Evolutionary conservation across 768 basidiomycete genomes (phyloP), one percentile per base, ranked within the genome.

Genomic region (Collybiopsis confluens): DNA sequence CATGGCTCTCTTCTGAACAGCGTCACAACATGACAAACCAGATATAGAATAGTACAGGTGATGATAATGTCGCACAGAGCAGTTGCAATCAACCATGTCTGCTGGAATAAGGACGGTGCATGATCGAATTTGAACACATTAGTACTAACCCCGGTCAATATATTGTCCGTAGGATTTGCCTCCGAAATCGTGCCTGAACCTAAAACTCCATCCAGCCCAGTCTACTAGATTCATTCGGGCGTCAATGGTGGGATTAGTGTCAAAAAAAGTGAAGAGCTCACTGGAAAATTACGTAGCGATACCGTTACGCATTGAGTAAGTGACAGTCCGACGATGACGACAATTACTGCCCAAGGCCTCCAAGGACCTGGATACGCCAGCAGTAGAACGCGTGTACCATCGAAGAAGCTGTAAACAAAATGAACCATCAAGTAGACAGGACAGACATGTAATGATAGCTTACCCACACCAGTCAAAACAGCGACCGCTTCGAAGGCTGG

Each of bases 21-120:
- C 8, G 35, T 16, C 8, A 16, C 35, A 36, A 6, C 10, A n/a
- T 21, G 16, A 58, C 64, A 36, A 28, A 67, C 67, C 35, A 65
- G 64, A 45, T 54, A 58, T n/a, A 65, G 50, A 61, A 67, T 62
- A 28, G 60, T 57, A 3, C 41, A 58, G 1, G 66, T 60, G 21
- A 69, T 63, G 13, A 67, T 40, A 3, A 65, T 30, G 48, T 66
- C 61, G 10, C 60, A 58, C 15, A 62, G 51, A 38, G 59, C 56
- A 38, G 62, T 65, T 6, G 58, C 55, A 2, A 57, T 54, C 10
- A 69, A 55, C 66, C 67, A 69, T 10, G 63, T 40, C 62, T 63
- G 30, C 41, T 40, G 20, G 23, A 21, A 21, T 21, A 6, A 41
- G 24, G 23, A 20, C n/a, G 24, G 4, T n/a, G 8, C 8, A 16